Evolutionary conservation across 2,329 filamentous ascomycete species (phyloP).

Genomic region (Talaromyces sp.): DNA sequence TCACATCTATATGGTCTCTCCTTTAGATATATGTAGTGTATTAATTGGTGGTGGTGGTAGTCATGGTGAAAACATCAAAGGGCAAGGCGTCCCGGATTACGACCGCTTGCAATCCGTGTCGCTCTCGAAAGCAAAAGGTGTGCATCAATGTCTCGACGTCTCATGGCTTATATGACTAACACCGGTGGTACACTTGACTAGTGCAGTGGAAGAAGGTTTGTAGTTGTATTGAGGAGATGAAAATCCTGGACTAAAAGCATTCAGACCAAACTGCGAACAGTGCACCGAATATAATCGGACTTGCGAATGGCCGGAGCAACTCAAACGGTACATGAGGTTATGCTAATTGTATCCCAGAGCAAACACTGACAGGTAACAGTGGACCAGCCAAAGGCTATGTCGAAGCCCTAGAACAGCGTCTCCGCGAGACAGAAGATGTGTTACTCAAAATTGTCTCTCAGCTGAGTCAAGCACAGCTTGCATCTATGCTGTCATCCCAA

Average conservation of each 20-base stretch:
- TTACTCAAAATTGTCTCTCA: constrained; percentile 38
- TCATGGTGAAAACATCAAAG: neutral
- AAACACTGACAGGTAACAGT: constrained; percentile 24
- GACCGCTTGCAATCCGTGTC: constrained; percentile 41
- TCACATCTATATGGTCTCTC: neutral
- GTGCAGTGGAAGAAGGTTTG: constrained; percentile 42
- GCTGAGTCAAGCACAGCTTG: constrained; percentile 32
- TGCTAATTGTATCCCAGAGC: neutral
- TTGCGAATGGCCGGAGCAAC: constrained; percentile 39
- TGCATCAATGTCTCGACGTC: neutral
- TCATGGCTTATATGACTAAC: neutral
- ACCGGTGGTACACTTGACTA: constrained; percentile 17
- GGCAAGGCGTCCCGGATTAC: constrained; percentile 37
- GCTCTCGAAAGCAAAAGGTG: constrained; percentile 44
- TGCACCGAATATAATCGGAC: constrained; percentile 32
- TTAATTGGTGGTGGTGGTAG: neutral
- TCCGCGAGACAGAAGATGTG: constrained; percentile 41
- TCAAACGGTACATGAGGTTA: constrained; percentile 31
- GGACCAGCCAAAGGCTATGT: constrained; percentile 48
- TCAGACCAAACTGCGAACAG: constrained; percentile 36
- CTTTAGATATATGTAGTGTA: neutral
- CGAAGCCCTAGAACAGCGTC: constrained; percentile 43
- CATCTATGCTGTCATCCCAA: constrained; percentile 21
- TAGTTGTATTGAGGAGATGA: constrained; percentile 15
- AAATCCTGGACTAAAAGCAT: constrained; percentile 5